Conservation (phyloP, 495 filamentous ascomycete genomes). For the Aspergillus affinis region DNA sequence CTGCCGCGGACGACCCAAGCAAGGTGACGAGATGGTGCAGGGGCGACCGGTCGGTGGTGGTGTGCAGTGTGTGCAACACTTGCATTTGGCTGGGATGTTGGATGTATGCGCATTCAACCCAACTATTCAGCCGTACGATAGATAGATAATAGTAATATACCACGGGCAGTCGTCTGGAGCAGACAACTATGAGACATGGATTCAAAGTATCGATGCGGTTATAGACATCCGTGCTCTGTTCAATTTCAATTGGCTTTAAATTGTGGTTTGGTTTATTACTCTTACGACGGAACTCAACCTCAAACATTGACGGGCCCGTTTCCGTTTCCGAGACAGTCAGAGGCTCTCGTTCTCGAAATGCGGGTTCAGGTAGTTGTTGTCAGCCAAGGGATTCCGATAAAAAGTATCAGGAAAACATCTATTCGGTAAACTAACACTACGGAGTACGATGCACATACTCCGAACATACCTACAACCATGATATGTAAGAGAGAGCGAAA, state of each 20-base stretch:
- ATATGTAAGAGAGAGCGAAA: neutral
- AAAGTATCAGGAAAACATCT: too few relatives aligned
- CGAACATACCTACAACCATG: neutral
- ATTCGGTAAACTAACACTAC: too few relatives aligned
- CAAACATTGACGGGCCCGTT: neutral
- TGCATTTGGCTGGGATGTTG: neutral
- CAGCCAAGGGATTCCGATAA: too few relatives aligned
- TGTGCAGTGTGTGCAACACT: neutral
- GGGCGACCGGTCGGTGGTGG: neutral
- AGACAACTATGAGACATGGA: neutral
- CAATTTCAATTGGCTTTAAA: neutral
- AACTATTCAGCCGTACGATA: neutral
- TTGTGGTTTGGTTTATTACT: neutral
- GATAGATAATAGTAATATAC: too few relatives aligned
- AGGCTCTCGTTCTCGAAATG: neutral
- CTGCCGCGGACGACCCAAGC: neutral
- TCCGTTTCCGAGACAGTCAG: neutral
- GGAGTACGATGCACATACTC: neutral
- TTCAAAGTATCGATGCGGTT: neutral
- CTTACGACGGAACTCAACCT: neutral
- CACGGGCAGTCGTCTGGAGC: neutral
- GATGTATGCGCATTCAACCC: neutral
- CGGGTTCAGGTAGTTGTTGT: neutral
- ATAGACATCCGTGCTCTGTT: neutral
- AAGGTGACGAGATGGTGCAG: constrained; percentile 5